Base-by-base conservation (phyloP, 306 rosid species). In the Prunus mongolica region DNA sequence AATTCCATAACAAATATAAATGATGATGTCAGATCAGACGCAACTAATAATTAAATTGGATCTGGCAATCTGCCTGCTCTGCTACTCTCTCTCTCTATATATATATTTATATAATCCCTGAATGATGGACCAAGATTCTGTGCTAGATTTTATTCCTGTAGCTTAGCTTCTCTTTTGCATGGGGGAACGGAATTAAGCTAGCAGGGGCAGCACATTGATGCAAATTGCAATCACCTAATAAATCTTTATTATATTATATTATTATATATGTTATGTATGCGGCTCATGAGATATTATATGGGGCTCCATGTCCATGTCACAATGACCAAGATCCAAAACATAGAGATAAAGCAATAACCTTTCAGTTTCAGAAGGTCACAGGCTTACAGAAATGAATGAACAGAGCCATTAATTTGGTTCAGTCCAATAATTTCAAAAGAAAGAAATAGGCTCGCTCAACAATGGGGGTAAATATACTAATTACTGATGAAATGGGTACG, bases 51-150 rank as follows among this genome's bases (percentile, higher is more conserved):
- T 60, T 28, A 62, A 62, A 14, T 62, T 28, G 20, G 67, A 63
- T 63, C 65, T 60, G 65, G 65, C 65, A 60, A 25, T 60, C 62
- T 20, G 62, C 62, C 9, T 1, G 44, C 9, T 34, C 41, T 34
- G 41, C 44, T 38, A 38, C 44, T 38, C 1, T 38, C 7, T 34
- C 6, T 34, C 7, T 38, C 7, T 34, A 6, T 34, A 6, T 6
- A 34, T 38, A 38, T 38, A 38, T 32, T 5, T 34, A 38, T 20
- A 56, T 10, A 20, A 20, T 22, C 45, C 73, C 27, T 13, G 13
- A 46, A 73, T 45, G 54, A 41, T 57, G 47, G 69, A 61, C 30
- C 78, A 2, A 74, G 78, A 74, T 74, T 30, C 18, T 75, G 63
- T 64, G 24, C 49, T n/a, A 32, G 78, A 75, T 64, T 74, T 74